Evolutionary conservation across 106 monocot genomes (phyloP).

Genomic region (Amphibolis antarctica): DNA sequence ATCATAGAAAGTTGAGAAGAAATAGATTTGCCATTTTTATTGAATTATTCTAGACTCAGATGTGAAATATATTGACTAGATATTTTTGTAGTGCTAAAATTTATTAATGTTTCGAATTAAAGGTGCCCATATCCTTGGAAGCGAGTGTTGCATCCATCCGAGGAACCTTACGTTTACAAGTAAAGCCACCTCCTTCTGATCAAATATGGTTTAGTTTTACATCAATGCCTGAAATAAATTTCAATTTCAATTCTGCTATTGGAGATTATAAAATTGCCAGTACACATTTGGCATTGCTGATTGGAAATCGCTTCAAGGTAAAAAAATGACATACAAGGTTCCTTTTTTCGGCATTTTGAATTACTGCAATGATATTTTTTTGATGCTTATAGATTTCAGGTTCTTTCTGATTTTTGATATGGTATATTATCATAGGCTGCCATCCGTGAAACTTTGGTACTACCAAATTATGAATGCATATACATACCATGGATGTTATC

Average conservation of each 20-base stretch:
- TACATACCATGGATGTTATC: conserved; percentile 83
- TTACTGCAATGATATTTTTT: not conserved
- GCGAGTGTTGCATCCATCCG: conserved; percentile 56
- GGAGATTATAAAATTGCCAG: conserved; percentile 77
- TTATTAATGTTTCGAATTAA: conserved; percentile 1
- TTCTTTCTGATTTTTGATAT: not conserved
- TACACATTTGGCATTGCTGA: conserved; percentile 45
- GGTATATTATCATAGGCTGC: conserved; percentile 36
- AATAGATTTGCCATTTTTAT: no score
- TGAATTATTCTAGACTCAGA: no score
- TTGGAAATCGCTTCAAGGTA: conserved; percentile 88
- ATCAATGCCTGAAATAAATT: conserved; percentile 79
- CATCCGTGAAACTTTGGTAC: conserved; percentile 63
- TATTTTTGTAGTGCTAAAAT: not conserved
- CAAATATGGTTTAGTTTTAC: conserved; percentile 84
- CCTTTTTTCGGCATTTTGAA: not conserved
- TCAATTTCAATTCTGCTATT: conserved; percentile 63
- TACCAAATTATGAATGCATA: conserved; percentile 80
- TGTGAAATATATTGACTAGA: not conserved
- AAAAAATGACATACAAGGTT: not conserved
- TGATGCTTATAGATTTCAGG: not conserved
- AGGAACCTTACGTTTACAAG: conserved; percentile 60
- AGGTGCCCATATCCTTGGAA: conserved; percentile 81
- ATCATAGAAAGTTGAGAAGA: no score
- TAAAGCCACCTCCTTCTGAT: conserved; percentile 91